Conservation (phyloP, 2,329 filamentous ascomycete species). For the Emmonsia crescens region DNA sequence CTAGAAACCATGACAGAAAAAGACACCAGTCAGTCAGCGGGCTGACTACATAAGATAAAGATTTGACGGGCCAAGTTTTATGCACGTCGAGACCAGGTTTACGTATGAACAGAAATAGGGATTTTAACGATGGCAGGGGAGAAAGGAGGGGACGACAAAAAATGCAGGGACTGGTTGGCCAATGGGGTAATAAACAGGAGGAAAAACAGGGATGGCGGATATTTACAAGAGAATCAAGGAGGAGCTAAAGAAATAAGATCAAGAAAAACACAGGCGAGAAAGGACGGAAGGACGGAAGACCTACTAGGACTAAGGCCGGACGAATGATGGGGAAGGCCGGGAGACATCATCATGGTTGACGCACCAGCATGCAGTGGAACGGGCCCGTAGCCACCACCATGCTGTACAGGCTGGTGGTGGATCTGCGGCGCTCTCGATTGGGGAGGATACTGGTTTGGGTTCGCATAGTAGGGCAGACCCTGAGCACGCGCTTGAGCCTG, state of each 20-base stretch:
- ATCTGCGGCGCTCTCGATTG: constrained; percentile 8
- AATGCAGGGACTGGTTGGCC: not conserved
- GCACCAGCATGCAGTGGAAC: constrained; percentile 10
- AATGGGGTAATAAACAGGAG: not conserved
- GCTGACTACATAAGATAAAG: not conserved
- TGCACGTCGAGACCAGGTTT: not conserved
- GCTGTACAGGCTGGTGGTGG: constrained; percentile 9
- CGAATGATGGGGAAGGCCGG: constrained; percentile 10
- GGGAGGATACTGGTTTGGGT: constrained; percentile 8
- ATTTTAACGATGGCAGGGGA: not conserved
- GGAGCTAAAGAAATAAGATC: not conserved
- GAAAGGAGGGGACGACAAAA: not conserved
- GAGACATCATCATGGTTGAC: constrained; percentile 13
- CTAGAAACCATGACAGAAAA: not conserved
- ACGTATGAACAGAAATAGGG: not conserved
- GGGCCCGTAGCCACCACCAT: constrained; percentile 6
- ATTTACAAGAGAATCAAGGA: not conserved
- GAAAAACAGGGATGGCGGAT: not conserved
- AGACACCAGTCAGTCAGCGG: not conserved
- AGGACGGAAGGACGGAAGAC: not conserved
- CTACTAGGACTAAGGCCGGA: constrained; percentile 9
- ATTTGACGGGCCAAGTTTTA: not conserved
- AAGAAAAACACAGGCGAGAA: not conserved
- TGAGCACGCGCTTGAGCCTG: constrained; percentile 7
- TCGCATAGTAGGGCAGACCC: constrained; percentile 8